These are phyloP conservation scores for Diaporthe destruens DNA, from an alignment of 2,329 filamentous ascomycete genomes.

Conservation along the genomic window DNA sequence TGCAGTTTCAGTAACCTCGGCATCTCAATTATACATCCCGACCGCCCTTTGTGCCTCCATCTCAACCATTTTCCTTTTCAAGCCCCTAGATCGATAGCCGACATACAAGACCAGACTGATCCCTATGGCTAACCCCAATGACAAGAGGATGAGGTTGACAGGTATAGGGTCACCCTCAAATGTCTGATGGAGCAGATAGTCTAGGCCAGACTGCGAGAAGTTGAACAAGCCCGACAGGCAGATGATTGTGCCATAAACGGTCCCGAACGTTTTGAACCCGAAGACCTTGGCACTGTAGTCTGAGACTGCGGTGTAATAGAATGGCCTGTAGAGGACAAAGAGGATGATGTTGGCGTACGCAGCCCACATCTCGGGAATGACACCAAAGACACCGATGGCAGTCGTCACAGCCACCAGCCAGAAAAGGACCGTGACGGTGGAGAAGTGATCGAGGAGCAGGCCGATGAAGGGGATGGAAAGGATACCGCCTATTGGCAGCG, in stretches of 20 bases:
- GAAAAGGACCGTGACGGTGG: constrained; percentile 77
- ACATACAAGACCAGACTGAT: constrained; percentile 76
- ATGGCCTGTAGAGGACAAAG: constrained; percentile 86
- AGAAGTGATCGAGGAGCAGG: constrained; percentile 79
- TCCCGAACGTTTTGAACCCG: constrained; percentile 91
- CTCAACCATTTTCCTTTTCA: constrained; percentile 51
- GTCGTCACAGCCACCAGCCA: constrained; percentile 80
- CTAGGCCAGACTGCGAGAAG: constrained; percentile 84
- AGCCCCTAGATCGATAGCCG: constrained; percentile 53
- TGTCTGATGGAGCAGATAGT: constrained; percentile 79
- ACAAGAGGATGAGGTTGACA: constrained; percentile 78
- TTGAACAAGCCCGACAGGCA: constrained; percentile 87
- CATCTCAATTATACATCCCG: constrained; percentile 23
- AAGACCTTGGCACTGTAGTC: constrained; percentile 94
- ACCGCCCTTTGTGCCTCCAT: constrained; percentile 50
- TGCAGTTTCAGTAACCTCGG: not conserved
- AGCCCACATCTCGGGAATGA: constrained; percentile 76
- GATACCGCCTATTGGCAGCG: constrained; percentile 85
- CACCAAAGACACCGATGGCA: constrained; percentile 79
- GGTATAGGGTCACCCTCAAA: constrained; percentile 82
- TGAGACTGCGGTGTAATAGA: constrained; percentile 92
- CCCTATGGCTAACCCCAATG: constrained; percentile 73
- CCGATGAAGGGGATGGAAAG: constrained; percentile 91
- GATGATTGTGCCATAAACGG: constrained; percentile 93
- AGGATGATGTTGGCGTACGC: constrained; percentile 82